Conservation (phyloP, 768 basidiomycete species). For the Psilocybe azurescens region DNA sequence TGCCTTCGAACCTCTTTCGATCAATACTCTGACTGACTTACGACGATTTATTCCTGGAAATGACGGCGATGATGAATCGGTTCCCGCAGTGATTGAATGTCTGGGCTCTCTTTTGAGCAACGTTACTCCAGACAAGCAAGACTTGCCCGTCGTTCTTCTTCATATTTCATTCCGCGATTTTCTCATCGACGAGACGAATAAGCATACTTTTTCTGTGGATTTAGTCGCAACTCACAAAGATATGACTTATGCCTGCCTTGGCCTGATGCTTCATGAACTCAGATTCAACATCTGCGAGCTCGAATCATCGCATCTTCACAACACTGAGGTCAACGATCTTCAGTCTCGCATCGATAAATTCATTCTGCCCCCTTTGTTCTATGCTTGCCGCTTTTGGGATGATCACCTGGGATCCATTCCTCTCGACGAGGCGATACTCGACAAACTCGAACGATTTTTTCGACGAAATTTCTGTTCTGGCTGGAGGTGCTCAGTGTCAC, state of each 20-base stretch:
- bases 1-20: conserved; percentile 1
- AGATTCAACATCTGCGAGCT: conserved; percentile 45
- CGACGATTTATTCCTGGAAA: background rate
- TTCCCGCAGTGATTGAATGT: conserved; percentile 26
- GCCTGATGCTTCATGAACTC: conserved; percentile 35
- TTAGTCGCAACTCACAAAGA: background rate
- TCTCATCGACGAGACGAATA: conserved; percentile 33
- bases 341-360: conserved; percentile 17
- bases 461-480: conserved; percentile 38
- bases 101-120: conserved; percentile 16
- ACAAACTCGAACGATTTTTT: conserved; percentile 19
- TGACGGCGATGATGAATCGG: background rate
- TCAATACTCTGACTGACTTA: background rate
- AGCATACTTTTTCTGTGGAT: conserved; percentile 30
- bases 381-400: conserved; percentile 43
- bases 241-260: conserved; percentile 31
- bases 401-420: conserved; percentile 28
- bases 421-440: conserved; percentile 9
- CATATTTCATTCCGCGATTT: conserved; percentile 30
- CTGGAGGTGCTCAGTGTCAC: conserved; percentile 38
- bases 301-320: conserved; percentile 33
- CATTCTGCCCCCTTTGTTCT: conserved; percentile 36
- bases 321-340: conserved; percentile 25
- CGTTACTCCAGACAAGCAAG: background rate
- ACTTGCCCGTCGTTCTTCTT: conserved; percentile 1